Evolutionary conservation across 1,284 basidiomycete species (phyloP).

Genomic region (Ceratobasidium sp.): DNA sequence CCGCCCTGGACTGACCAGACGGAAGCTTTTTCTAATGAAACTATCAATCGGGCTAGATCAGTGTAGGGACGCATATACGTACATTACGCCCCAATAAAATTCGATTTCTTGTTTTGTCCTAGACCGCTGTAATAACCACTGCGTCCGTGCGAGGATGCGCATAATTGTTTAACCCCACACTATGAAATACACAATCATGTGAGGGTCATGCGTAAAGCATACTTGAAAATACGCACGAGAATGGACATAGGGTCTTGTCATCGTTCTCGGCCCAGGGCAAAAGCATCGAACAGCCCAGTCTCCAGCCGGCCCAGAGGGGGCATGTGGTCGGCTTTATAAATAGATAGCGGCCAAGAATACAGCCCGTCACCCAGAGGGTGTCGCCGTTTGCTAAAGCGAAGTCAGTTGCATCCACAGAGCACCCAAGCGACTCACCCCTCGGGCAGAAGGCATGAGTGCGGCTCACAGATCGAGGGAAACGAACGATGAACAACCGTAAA

Average conservation of each 20-base stretch:
- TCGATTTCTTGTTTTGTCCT: constrained; percentile 81
- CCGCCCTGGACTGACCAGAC: constrained; percentile 54
- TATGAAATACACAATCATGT: constrained; percentile 54
- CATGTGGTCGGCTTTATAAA: constrained; percentile 67
- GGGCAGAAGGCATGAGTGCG: constrained; percentile 75
- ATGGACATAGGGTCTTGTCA: constrained; percentile 74
- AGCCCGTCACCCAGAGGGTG: constrained; percentile 62
- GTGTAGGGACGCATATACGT: constrained; percentile 56
- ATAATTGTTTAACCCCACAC: constrained; percentile 88
- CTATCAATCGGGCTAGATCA: not conserved
- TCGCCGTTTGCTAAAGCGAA: constrained; percentile 66
- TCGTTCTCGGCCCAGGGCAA: constrained; percentile 77
- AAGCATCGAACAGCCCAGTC: constrained; percentile 82
- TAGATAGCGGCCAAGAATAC: constrained; percentile 71
- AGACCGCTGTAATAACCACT: constrained; percentile 93
- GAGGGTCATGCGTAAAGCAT: not conserved
- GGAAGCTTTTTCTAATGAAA: constrained; percentile 73
- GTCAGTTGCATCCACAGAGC: constrained; percentile 17
- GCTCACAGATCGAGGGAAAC: constrained; percentile 85
- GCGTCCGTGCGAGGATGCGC: constrained; percentile 89
- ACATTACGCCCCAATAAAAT: constrained; percentile 90
- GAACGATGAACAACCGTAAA: constrained; percentile 68
- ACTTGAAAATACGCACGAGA: constrained; percentile 65
- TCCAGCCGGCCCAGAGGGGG: constrained; percentile 97
- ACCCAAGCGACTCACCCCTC: constrained; percentile 62